A percentile compares a stretch with the other conserved stretches of the same genome.
Evolutionary conservation across 2,329 filamentous ascomycete genomes (phyloP).

Genomic region (Pseudogymnoascus sp.): DNA sequence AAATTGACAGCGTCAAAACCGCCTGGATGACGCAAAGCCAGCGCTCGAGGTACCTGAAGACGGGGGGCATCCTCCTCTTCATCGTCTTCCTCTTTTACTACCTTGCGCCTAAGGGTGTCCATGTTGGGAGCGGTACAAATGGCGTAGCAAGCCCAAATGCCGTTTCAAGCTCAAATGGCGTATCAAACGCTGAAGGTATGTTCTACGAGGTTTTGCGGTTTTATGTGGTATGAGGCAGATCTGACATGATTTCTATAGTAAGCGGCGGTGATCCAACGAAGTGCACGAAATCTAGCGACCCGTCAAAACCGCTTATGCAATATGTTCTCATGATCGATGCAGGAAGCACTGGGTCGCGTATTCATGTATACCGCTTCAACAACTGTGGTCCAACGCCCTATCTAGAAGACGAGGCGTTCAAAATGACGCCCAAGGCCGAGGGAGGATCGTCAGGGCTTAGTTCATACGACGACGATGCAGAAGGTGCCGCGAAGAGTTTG

Average conservation of each 20-base stretch:
- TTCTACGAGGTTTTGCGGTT: not conserved
- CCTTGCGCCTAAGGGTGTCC: constrained; percentile 45
- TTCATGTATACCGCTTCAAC: constrained; percentile 99
- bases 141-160: not conserved
- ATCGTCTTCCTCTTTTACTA: constrained; percentile 56
- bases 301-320: constrained; percentile 88
- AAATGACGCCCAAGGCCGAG: constrained; percentile 80
- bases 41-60: constrained; percentile 57
- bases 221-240: not conserved
- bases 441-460: constrained; percentile 63
- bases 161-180: constrained; percentile 12
- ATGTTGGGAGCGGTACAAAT: not conserved
- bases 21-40: constrained; percentile 55
- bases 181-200: constrained; percentile 17
- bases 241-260: constrained; percentile 12
- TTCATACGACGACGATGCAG: constrained; percentile 76
- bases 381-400: constrained; percentile 95
- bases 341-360: constrained; percentile 92
- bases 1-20: constrained; percentile 48
- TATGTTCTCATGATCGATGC: constrained; percentile 99
- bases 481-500: constrained; percentile 81
- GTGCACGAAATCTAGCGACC: constrained; percentile 76
- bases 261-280: constrained; percentile 51
- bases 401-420: constrained; percentile 84
- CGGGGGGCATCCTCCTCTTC: constrained; percentile 51